These are phyloP conservation scores for Trifolium pratense DNA, from an alignment of 306 rosid genomes.

Conservation along the genomic window DNA sequence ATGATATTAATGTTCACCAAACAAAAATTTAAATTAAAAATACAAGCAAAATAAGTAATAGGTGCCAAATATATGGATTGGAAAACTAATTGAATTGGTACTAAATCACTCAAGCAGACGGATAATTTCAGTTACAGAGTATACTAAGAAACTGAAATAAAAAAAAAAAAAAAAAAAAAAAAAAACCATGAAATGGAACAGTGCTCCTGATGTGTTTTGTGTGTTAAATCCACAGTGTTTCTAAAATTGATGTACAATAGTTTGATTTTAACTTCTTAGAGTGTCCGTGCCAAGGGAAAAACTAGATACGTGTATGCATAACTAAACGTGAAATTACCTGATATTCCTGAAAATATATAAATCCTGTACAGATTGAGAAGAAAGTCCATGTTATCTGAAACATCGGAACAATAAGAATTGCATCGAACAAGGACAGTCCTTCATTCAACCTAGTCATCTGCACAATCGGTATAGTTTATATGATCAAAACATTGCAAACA, in stretches of 20 bases:
- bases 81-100: too few relatives aligned
- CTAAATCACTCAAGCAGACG: too few relatives aligned
- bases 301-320: neutral
- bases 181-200: too few relatives aligned
- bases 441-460: conserved; percentile 99
- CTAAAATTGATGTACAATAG: too few relatives aligned
- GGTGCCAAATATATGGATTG: too few relatives aligned
- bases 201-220: too few relatives aligned
- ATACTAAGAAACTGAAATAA: too few relatives aligned
- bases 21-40: too few relatives aligned
- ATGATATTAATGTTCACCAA: neutral
- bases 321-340: conserved; percentile 62
- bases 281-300: neutral
- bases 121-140: too few relatives aligned
- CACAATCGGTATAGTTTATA: conserved; percentile 39
- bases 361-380: conserved; percentile 96
- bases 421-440: conserved; percentile 94
- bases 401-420: conserved; percentile 99
- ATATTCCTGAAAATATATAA: conserved; percentile 94
- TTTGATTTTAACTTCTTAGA: conserved; percentile 6
- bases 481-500: conserved; percentile 9
- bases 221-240: too few relatives aligned
- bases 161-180: too few relatives aligned
- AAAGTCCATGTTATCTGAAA: conserved; percentile 98
- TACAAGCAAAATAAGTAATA: too few relatives aligned